Evolutionary conservation across 2,329 filamentous ascomycete species (phyloP), one percentile per base, ranked within the genome.

Genomic region (Xylaria sp.): DNA sequence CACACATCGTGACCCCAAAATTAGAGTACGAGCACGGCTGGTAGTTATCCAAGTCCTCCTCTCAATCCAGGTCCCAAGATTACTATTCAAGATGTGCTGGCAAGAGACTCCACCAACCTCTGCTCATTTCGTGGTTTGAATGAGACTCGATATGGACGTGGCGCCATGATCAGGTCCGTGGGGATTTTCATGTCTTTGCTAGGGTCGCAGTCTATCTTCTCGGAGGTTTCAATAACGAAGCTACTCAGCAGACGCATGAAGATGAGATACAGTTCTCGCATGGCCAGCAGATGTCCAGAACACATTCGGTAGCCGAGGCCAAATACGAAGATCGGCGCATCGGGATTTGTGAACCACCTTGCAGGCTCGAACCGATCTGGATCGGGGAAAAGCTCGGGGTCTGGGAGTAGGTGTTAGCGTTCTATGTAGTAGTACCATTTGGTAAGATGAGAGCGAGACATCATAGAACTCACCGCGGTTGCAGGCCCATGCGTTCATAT

Each of bases 401-500:
- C 74, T 76, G 27, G 15, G 9, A 10, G 17, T 27, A 29, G 10
- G 20, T 5, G 49, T 68, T 54, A 66, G 53, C 5, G 22, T 27
- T n/a, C 10, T 5, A 17, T 20, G n/a, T 33, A 13, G n/a, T 33
- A 13, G 39, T 39, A 38, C n/a, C 22, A 5, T 13, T 15, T 15
- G 11, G 17, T 22, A 6, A 11, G n/a, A 50, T 6, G 22, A 62
- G 17, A 15, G 20, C 13, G 25, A 61, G 22, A 5, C 13, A 31
- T 20, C n/a, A 22, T 20, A 31, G 36, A 33, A 68, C 74, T 70
- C 51, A 76, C 75, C 73, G 31, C 59, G 65, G 29, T 73, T 76
- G 36, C 75, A 76, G 6, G 74, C 73, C 74, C 74, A 76, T 2
- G 72, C 73, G 47, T 76, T 76, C 91, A 95, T 90, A 79, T 94